Base-by-base conservation (phyloP, 2,329 filamentous ascomycete genomes). In the Phaeophleospora eucalypticola region DNA sequence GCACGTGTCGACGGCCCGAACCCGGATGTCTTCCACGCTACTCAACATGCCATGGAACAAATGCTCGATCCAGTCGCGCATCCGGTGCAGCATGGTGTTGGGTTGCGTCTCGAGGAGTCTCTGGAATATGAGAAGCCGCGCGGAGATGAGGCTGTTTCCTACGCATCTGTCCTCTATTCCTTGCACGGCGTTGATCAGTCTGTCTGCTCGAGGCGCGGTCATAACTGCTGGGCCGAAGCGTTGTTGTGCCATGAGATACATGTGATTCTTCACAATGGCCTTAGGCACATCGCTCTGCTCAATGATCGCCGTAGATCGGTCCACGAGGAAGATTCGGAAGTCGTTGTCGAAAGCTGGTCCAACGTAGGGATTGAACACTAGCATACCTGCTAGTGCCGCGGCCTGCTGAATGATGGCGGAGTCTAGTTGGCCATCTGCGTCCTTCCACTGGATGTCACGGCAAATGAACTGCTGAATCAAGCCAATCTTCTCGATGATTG, bases 41-140 rank as follows among this genome's bases (percentile, higher is more conserved):
- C 88, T 89, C 33, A 95, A 76, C 76, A 96, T 83, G 41, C 89
- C 88, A 16, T 82, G 82, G 53, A 97, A 82, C 16, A 95, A 72
- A 64, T 94, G 85, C 42, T 85, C 77, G 40, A 96, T 74, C 91
- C 93, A 98, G 49, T 87, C 78, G 2, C 79, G 74, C 45, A 78
- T 72, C 35, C 89, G 82, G 18, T 77, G 70, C 14, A 83, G 69
- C 83, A 98, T 95, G 17, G 81, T 72, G 15, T 74, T 68, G 41
- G 79, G 83, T 3, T 82, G 80, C 67, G 94, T 87, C 49, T 80
- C 79, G 18, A 95, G 68, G 2, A 98, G 73, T 44, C 82, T 84
- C 53, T 82, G 81, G 64, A 95, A 96, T 42, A 95, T 84, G 38
- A 82, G 74, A 9, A 95, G 75, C 14, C 91, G 82, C 48, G 86